Evolutionary conservation across 805 yeast genomes (phyloP).

Genomic region (Yamadazyma ubonensis): DNA sequence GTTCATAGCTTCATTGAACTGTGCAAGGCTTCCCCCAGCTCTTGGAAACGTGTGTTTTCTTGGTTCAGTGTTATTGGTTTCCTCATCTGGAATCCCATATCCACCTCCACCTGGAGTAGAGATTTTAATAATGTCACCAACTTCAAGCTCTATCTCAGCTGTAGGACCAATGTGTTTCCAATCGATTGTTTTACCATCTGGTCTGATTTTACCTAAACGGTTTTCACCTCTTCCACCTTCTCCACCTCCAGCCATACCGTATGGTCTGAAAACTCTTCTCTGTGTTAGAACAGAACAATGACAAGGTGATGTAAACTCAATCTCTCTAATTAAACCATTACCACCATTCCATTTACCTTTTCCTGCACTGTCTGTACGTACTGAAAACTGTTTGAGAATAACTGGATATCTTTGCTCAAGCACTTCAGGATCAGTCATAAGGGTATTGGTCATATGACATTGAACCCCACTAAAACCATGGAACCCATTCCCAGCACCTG

Average conservation of each 20-base stretch:
- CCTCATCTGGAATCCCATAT: conserved; percentile 43
- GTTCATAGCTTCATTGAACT: conserved; percentile 20
- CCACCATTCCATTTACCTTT: conserved; percentile 23
- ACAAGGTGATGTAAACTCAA: conserved; percentile 19
- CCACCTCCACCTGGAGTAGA: conserved; percentile 90
- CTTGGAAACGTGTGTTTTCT: conserved; percentile 1
- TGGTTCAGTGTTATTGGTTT: neutral
- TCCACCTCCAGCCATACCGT: conserved; percentile 32
- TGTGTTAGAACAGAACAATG: conserved; percentile 23
- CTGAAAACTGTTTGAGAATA: conserved; percentile 15
- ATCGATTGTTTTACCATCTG: conserved; percentile 18
- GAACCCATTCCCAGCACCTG: conserved; percentile 22
- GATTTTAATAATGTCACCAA: conserved; percentile 68
- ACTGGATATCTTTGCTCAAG: conserved; percentile 23
- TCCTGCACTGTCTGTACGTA: conserved; percentile 20
- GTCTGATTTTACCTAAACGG: conserved; percentile 30
- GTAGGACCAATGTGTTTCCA: conserved; percentile 50
- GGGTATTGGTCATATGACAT: conserved; percentile 43
- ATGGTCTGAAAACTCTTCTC: conserved; percentile 22
- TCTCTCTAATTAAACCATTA: conserved; percentile 21
- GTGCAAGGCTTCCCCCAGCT: conserved; percentile 25
- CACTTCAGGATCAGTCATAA: conserved; percentile 25
- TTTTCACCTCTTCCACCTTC: conserved; percentile 39
- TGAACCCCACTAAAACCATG: conserved; percentile 37
- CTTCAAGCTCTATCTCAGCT: conserved; percentile 56